phyloP scores from a whole-genome alignment of 139 green algal species.

The Chlamydomonas asymmetrica region DNA sequence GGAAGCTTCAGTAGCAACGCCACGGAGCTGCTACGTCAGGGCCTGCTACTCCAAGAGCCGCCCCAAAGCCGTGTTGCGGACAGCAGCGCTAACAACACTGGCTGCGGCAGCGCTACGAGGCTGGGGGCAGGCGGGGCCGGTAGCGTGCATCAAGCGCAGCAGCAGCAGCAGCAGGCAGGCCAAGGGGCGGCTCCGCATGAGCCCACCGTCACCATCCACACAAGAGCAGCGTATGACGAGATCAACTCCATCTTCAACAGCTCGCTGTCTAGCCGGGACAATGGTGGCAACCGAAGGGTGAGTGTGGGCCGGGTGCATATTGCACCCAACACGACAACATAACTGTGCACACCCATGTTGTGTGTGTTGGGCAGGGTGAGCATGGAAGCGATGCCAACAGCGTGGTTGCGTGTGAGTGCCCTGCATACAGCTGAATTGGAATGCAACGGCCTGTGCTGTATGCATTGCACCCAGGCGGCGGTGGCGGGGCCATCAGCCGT shows the following conservation, averaged over 20 bases:
- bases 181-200: slow-evolving; percentile 29
- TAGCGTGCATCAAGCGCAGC: background rate
- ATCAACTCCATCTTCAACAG: slow-evolving; percentile 69
- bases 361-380: background rate
- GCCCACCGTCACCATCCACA: slow-evolving; percentile 70
- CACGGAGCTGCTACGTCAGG: background rate
- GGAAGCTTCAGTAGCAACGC: background rate
- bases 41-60: background rate
- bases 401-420: background rate
- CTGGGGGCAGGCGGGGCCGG: background rate
- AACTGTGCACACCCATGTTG: background rate
- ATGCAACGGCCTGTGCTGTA: slow-evolving; percentile 1
- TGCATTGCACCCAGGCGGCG: background rate
- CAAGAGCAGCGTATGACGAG: slow-evolving; percentile 56
- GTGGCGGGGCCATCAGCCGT: background rate
- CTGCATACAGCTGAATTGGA: background rate
- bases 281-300: slow-evolving; percentile 5
- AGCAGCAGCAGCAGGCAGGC: background rate
- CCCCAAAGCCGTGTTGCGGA: background rate
- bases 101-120: background rate
- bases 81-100: background rate
- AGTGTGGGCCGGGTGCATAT: background rate
- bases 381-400: no score
- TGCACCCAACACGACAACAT: background rate
- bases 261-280: background rate